Base-by-base conservation (phyloP, 495 filamentous ascomycete genomes). In the Penicillium paradoxum region DNA sequence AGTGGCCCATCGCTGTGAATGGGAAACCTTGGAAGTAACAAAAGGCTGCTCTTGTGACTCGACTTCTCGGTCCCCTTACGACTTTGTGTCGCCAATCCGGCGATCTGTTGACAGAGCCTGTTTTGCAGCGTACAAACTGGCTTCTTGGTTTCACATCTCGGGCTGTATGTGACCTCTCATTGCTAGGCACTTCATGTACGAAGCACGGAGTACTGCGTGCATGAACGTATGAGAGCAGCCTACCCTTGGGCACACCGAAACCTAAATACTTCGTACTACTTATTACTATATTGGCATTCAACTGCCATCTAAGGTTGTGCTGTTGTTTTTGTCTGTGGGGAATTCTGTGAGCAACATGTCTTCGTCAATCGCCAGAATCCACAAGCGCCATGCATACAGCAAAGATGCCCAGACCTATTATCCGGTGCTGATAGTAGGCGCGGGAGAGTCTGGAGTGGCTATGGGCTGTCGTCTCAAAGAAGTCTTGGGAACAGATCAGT, bases 371-470 rank as follows among this genome's bases (percentile, higher is more conserved):
- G 58, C 69, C 36, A 67, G 57, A 3, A 80, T 81, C 40, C 71
- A 68, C 30, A 68, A 66, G 39, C 69, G 78, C 33, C 68, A 74
- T 57, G 74, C 63, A 9, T 81, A 78, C 55, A 66, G 67, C 19
- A 65, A 72, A 25, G 53, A 74, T 70, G 77, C 71, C n/a, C 77
- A 78, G 53, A 82, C 78, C 11, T 81, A 80, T 59, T 79, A 79
- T 50, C 79, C 79, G 2, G 67, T 81, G 30, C 58, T 77, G 27
- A 72, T 79, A 41, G 66, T 82, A 44, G 85, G 85, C 14, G 82
- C 83, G 1, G 85, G 85, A 6, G 82, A 83, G 65, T 84, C 82
- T 0, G 85, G 79, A 3, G 83, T 88, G 58, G 83, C 81, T 10
- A 79, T 85, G 72, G 84, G 76, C 13, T 85, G 83, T 54, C 74